Evolutionary conservation across 441 rosid genomes (phyloP).

Genomic region (Corymbia citriodora): DNA sequence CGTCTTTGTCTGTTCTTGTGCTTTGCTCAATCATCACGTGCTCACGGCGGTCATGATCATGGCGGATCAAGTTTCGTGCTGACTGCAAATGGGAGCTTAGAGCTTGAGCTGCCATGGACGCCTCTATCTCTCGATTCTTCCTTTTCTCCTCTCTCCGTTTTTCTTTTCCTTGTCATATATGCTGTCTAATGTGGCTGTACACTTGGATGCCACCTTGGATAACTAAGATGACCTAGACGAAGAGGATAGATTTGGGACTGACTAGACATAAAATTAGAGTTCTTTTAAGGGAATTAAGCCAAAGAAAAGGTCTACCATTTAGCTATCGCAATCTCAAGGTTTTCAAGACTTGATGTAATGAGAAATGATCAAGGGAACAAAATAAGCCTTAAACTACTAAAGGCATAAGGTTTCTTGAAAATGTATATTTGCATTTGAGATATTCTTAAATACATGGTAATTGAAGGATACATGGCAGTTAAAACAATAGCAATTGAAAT

Average conservation of each 20-base stretch:
- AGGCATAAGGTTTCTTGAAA: neutral
- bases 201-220: neutral
- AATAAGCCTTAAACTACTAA: neutral
- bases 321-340: neutral
- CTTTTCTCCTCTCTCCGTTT: rapidly evolving
- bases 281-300: neutral
- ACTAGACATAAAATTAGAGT: neutral
- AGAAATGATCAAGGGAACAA: neutral
- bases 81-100: too few relatives aligned
- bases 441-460: neutral
- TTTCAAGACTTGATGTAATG: neutral
- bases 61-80: neutral
- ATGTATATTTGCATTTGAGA: neutral
- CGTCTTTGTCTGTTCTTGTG: neutral
- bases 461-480: neutral
- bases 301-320: neutral
- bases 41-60: neutral
- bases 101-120: neutral
- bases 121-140: neutral
- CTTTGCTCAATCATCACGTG: neutral
- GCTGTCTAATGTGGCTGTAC: neutral
- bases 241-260: neutral
- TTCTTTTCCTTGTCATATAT: neutral
- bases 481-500: too few relatives aligned
- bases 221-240: neutral